Conservation (phyloP, 352 stramenopile species). For the Pythium insidiosum region DNA sequence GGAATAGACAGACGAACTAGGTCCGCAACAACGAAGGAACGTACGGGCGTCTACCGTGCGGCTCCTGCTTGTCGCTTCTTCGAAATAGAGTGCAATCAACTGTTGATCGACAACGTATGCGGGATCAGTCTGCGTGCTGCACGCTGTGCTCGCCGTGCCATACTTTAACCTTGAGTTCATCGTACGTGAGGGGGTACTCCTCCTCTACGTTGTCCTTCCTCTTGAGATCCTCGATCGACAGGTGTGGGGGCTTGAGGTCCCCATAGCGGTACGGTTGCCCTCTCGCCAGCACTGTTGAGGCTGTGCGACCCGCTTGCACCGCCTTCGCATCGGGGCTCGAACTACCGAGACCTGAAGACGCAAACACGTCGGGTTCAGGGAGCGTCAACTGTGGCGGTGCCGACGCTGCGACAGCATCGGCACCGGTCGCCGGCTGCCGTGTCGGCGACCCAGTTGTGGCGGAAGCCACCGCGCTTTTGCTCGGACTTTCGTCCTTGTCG, state of each 20-base stretch:
- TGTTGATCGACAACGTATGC: too few species aligned
- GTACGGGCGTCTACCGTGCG: too few species aligned
- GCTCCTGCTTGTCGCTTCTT: too few species aligned
- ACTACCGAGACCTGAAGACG: too few species aligned
- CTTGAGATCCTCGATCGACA: slow-evolving; percentile 72
- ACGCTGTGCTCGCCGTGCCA: slow-evolving; percentile 61
- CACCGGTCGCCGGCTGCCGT: background rate
- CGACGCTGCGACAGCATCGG: background rate
- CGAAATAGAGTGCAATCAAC: too few species aligned
- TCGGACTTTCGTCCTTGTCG: too few species aligned
- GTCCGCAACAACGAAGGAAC: too few species aligned
- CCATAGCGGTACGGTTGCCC: slow-evolving; percentile 68
- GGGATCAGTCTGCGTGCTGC: too few species aligned
- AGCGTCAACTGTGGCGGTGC: background rate
- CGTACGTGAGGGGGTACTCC: slow-evolving; percentile 81
- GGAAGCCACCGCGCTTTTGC: background rate
- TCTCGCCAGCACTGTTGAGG: slow-evolving; percentile 39
- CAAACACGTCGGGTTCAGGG: background rate
- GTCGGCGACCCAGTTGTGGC: background rate
- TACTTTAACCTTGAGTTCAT: slow-evolving; percentile 80
- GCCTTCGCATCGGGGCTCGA: slow-evolving; percentile 2
- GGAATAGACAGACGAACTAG: slow-evolving; percentile 22
- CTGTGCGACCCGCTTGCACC: slow-evolving; percentile 5
- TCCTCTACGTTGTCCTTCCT: slow-evolving; percentile 83
- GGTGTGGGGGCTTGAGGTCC: slow-evolving; percentile 46